Conservation (phyloP, 768 basidiomycete genomes). For the Podaxis sp. region DNA sequence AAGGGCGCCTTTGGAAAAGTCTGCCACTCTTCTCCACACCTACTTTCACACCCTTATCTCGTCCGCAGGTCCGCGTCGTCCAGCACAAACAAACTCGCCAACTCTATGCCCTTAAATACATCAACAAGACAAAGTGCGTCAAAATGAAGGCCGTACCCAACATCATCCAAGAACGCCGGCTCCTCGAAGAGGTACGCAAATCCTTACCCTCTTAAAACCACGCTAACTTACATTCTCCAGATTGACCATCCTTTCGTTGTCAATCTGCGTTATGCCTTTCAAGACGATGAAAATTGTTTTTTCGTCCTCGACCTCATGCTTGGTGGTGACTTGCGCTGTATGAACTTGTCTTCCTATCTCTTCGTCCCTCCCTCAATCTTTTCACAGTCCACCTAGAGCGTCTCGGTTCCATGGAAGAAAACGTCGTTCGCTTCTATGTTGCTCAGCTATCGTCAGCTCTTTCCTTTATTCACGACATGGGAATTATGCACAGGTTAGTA, state of each 20-base stretch:
- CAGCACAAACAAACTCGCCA: constrained; percentile 99
- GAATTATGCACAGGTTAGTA: constrained; percentile 91
- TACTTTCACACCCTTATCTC: constrained; percentile 17
- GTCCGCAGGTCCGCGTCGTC: constrained; percentile 88
- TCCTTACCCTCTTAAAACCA: constrained; percentile 5
- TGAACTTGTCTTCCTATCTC: constrained; percentile 25
- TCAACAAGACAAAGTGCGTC: constrained; percentile 96
- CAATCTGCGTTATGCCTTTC: constrained; percentile 94
- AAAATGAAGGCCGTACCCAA: constrained; percentile 99
- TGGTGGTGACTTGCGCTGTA: constrained; percentile 92
- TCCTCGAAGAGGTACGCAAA: constrained; percentile 84
- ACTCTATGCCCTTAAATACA: constrained; percentile 97
- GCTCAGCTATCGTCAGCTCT: constrained; percentile 89
- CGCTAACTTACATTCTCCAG: constrained; percentile 34
- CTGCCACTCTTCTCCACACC: constrained; percentile 16
- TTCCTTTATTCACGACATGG: constrained; percentile 86
- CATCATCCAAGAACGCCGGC: constrained; percentile 91
- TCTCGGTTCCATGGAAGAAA: constrained; percentile 70
- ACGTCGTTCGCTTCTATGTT: constrained; percentile 82
- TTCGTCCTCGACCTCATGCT: constrained; percentile 98
- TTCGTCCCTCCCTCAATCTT: constrained; percentile 12
- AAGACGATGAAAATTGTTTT: constrained; percentile 98
- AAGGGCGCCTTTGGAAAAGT: constrained; percentile 99
- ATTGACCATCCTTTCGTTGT: constrained; percentile 95
- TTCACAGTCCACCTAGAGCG: constrained; percentile 83